phyloP scores from a whole-genome alignment of 179 eudicot species.

The Vitellaria paradoxa region DNA sequence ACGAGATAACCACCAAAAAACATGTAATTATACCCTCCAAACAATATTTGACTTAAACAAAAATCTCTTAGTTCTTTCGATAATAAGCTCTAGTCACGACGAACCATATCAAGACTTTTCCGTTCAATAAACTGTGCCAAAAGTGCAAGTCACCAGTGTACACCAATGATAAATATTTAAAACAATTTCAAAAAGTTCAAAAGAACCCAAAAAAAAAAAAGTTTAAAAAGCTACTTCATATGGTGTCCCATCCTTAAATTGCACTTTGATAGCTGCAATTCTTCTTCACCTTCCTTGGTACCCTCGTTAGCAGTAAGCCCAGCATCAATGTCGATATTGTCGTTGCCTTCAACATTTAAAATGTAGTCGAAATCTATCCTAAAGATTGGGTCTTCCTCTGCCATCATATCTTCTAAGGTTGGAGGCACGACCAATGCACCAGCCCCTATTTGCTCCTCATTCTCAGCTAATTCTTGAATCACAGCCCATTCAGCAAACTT shows the following conservation, averaged over 20 bases:
- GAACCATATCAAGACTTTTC: slow-evolving; percentile 98
- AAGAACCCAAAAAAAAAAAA: not conserved
- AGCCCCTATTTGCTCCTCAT: no score
- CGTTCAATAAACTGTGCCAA: slow-evolving; percentile 72
- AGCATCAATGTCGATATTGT: no score
- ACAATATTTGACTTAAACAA: slow-evolving; percentile 85
- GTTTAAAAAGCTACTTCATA: slow-evolving; percentile 54
- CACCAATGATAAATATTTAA: not conserved
- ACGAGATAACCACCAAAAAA: slow-evolving; percentile 3
- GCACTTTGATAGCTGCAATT: slow-evolving; percentile 95
- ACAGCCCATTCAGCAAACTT: no score
- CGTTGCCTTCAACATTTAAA: no score
- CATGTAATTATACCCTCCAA: slow-evolving; percentile 63
- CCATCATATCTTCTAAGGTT: no score
- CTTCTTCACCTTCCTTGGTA: no score
- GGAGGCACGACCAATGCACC: no score
- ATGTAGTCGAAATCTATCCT: no score
- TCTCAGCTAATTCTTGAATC: no score
- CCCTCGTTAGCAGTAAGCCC: no score
- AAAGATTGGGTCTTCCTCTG: no score
- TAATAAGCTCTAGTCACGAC: slow-evolving; percentile 98
- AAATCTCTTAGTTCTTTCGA: slow-evolving; percentile 92
- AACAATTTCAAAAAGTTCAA: not conserved
- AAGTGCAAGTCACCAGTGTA: slow-evolving; percentile 10
- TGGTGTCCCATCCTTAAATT: slow-evolving; percentile 62